A percentile compares a stretch with the other conserved stretches of the same genome.
Evolutionary conservation across 495 filamentous ascomycete species (phyloP).

Genomic region (Penicillium pulvis): DNA sequence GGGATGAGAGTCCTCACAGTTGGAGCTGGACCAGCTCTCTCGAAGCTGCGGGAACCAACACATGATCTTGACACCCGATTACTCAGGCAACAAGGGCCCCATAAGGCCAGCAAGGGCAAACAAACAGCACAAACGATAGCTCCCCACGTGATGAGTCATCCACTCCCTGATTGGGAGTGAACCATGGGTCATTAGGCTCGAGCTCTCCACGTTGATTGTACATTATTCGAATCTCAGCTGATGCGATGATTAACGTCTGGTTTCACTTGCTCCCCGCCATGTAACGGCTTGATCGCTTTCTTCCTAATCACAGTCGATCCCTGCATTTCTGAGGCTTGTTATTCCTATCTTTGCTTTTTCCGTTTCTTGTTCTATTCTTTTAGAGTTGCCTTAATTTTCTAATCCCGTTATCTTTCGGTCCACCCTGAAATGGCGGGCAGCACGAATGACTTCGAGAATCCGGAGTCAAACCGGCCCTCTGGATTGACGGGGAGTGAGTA

Average conservation of each 20-base stretch:
- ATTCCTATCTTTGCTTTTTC: conserved; percentile 6
- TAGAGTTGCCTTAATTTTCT: conserved; percentile 8
- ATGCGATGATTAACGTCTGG: conserved; percentile 10
- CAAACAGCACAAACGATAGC: conserved; percentile 16
- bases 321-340: conserved; percentile 1
- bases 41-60: conserved; percentile 24
- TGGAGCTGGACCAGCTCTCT: conserved; percentile 22
- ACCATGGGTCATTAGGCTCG: conserved; percentile 18
- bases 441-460: conserved; percentile 17
- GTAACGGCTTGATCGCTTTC: background rate
- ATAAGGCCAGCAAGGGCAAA: background rate
- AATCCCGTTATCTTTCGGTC: conserved; percentile 7
- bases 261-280: conserved; percentile 3
- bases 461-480: conserved; percentile 18
- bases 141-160: conserved; percentile 20
- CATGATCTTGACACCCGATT: conserved; percentile 19
- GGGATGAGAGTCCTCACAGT: conserved; percentile 4
- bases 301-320: background rate
- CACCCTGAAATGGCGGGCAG: conserved; percentile 23
- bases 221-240: conserved; percentile 19
- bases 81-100: background rate
- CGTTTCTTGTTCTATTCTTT: background rate
- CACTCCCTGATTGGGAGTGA: conserved; percentile 14
- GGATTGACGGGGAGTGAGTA: conserved; percentile 16
- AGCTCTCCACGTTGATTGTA: conserved; percentile 20